Conservation (phyloP, 305 asterid species). For the Ruellia speciosa region DNA sequence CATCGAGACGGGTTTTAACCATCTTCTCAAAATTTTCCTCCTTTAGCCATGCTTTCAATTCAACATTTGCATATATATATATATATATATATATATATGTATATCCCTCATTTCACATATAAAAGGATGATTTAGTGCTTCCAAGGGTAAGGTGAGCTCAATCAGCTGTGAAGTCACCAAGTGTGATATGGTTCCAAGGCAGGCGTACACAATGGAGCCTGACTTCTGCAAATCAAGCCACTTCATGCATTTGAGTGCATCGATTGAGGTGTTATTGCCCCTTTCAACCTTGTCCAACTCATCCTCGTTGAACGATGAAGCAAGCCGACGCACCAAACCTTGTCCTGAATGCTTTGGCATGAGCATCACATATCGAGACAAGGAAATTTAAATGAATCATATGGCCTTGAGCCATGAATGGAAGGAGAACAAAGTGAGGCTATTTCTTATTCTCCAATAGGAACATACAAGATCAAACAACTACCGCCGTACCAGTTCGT, state of each 20-base stretch:
- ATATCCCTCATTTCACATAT: slow-evolving; percentile 27
- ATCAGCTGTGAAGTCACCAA: slow-evolving; percentile 23
- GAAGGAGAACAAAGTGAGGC: too few relatives aligned
- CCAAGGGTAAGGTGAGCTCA: slow-evolving; percentile 36
- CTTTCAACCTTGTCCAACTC: slow-evolving; percentile 30
- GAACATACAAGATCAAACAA: too few relatives aligned
- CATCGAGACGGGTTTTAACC: not conserved
- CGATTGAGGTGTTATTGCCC: slow-evolving; percentile 27
- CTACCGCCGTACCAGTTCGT: too few relatives aligned
- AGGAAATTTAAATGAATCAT: too few relatives aligned
- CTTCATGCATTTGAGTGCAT: slow-evolving; percentile 20
- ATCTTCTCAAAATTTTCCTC: slow-evolving; percentile 29
- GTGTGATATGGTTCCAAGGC: slow-evolving; percentile 38
- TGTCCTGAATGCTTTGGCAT: too few relatives aligned
- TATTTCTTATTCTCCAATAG: too few relatives aligned
- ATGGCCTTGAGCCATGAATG: too few relatives aligned
- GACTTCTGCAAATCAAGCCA: slow-evolving; percentile 30
- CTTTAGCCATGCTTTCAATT: slow-evolving; percentile 26
- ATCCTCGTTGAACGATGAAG: slow-evolving; percentile 31
- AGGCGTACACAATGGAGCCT: slow-evolving; percentile 31
- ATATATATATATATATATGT: too few relatives aligned
- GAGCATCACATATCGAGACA: too few relatives aligned
- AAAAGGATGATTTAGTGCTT: slow-evolving; percentile 27
- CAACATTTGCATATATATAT: slow-evolving; percentile 17
- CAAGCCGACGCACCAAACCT: slow-evolving; percentile 44